Evolutionary conservation across 140 eudicot genomes (phyloP), one percentile per base, ranked within the genome.

Genomic region (Artemisia princeps): DNA sequence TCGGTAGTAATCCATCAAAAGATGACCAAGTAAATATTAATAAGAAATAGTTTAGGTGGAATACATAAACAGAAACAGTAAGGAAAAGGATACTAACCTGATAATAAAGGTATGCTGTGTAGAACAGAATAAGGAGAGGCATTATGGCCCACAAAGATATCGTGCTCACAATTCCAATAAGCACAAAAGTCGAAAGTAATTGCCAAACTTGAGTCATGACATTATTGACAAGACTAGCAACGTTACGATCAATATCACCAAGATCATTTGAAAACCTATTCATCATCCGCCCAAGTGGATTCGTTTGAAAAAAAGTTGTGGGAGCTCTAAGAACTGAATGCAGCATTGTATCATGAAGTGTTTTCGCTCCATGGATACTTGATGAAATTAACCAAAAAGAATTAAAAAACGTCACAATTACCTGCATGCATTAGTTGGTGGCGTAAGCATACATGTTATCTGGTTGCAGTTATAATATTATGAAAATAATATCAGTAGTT

Each of bases 71-170:
- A 62, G 6, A 17, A 53, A 63, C 64, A 51, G 49, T 62, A 65
- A 45, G 12, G 72, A 4, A 65, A 69, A 24, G 42, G 51, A 54
- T 19, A 64, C 78, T 48, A 62, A 91, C 97, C 89, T 92, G 96
- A 74, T 85, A 92, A 67, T 92, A 92, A n/a, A 92, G 83, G 81
- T 92, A 92, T 80, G 98, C 96, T 30, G 83, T 87, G 79, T 88
- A 92, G 67, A 92, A 92, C 86, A 88, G 52, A 68, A 92, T 78
- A 50, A 88, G 89, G 49, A 92, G 95, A 60, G 98, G 98, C 98
- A 88, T 81, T 64, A 92, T 92, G 60, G 95, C 98, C 98, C 98
- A 92, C 64, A 92, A 63, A 52, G 96, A 92, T 83, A 88, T 78
- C 4, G 96, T 85, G 84, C 98, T 92, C 72, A 92, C 98, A 33